These are phyloP conservation scores for Boechera divaricarpa DNA, from an alignment of 345 rosid genomes.

Conservation along the genomic window DNA sequence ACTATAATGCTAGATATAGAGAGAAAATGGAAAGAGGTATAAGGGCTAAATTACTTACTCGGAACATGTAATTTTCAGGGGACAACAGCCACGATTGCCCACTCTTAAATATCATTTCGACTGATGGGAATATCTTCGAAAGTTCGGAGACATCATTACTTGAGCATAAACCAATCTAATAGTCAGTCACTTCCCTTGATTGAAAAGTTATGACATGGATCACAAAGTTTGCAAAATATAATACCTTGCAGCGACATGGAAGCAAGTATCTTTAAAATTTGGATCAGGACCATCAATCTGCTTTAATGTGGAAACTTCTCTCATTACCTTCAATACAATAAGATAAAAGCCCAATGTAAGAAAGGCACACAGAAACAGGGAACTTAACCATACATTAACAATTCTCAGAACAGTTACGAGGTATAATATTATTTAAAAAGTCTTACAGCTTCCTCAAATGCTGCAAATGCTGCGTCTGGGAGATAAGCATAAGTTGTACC, in stretches of 20 bases:
- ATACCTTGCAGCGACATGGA: conserved; percentile 75
- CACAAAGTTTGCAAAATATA: conserved; percentile 31
- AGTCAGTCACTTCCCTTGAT: conserved; percentile 31
- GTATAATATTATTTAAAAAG: not conserved
- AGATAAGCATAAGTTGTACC: conserved; percentile 94
- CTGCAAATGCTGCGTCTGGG: conserved; percentile 75
- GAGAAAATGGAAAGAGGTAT: not conserved
- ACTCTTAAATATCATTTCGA: conserved; percentile 74
- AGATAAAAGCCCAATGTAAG: conserved; percentile 8
- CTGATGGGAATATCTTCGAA: conserved; percentile 66
- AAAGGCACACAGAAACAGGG: not conserved
- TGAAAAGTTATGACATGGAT: not conserved
- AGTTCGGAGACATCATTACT: conserved; percentile 67
- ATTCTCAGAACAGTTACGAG: not conserved
- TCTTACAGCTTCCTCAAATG: conserved; percentile 83
- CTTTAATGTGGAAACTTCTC: conserved; percentile 66
- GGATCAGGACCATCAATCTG: conserved; percentile 90
- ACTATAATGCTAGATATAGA: not conserved
- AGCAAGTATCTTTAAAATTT: conserved; percentile 85
- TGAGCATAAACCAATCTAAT: conserved; percentile 35
- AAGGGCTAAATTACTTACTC: conserved; percentile 52
- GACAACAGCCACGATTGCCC: conserved; percentile 72
- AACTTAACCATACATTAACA: not conserved
- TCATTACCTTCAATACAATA: conserved; percentile 56
- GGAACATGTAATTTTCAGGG: conserved; percentile 93